phyloP scores from a whole-genome alignment of 345 rosid genomes.

The Murraya paniculata region DNA sequence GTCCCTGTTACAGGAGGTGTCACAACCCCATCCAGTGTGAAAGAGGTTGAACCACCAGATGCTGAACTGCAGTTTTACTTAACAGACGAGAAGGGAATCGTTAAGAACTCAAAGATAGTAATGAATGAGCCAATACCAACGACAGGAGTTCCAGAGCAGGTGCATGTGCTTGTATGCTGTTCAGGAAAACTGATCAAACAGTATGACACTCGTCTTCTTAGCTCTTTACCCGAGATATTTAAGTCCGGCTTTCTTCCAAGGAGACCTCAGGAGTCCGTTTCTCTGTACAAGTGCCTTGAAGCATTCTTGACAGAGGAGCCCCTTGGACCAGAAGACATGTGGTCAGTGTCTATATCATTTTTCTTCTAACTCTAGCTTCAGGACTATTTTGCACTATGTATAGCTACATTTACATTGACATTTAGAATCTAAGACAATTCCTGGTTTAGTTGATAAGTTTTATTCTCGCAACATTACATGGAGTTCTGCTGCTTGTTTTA shows the following conservation, averaged over 20 bases:
- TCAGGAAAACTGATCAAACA: constrained; percentile 57
- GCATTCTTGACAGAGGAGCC: constrained; percentile 97
- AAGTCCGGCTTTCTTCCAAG: constrained; percentile 58
- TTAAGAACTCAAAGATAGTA: constrained; percentile 45
- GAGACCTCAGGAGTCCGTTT: constrained; percentile 79
- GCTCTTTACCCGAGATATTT: constrained; percentile 69
- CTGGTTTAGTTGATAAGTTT: not conserved
- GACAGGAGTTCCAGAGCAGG: constrained; percentile 36
- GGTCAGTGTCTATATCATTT: constrained; percentile 52
- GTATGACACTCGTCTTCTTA: constrained; percentile 54
- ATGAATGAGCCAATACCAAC: constrained; percentile 51
- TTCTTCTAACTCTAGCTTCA: constrained; percentile 11
- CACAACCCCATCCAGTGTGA: constrained; percentile 28
- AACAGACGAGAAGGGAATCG: constrained; percentile 64
- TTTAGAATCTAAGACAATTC: not conserved
- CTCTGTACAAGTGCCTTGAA: constrained; percentile 89
- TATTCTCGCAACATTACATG: not conserved
- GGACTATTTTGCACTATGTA: not conserved
- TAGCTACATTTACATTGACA: not conserved
- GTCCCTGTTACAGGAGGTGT: constrained; percentile 30
- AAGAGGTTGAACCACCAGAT: constrained; percentile 45
- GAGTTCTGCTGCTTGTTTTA: not conserved
- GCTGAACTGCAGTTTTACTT: constrained; percentile 59
- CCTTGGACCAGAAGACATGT: constrained; percentile 99
- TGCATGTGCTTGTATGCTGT: constrained; percentile 77